phyloP scores from a whole-genome alignment of 2,329 filamentous ascomycete species.

The Pseudopithomyces maydicus region DNA sequence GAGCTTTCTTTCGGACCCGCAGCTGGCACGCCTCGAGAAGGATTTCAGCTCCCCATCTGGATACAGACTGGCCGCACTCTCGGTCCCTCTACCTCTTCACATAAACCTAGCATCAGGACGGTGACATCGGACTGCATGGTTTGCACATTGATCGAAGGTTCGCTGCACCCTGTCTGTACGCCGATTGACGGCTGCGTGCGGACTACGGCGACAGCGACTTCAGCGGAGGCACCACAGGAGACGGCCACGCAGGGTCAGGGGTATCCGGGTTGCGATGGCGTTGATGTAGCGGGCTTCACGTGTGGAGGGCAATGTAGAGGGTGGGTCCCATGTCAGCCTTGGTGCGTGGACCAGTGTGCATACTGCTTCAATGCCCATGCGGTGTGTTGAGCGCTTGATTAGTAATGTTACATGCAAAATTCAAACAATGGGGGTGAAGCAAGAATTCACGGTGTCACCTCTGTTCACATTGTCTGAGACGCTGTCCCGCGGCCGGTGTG shows the following conservation, averaged over 20 bases:
- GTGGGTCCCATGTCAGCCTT: background rate
- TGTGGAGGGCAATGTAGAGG: background rate
- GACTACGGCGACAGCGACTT: background rate
- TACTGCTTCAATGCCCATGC: background rate
- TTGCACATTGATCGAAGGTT: background rate
- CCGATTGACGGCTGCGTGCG: background rate
- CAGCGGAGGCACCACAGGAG: background rate
- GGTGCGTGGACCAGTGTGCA: background rate
- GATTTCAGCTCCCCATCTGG: background rate
- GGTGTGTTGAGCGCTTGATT: background rate
- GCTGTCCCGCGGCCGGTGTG: background rate
- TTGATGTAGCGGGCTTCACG: background rate
- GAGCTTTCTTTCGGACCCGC: background rate
- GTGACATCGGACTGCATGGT: background rate
- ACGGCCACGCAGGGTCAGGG: background rate
- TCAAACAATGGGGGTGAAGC: background rate
- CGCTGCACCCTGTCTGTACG: background rate
- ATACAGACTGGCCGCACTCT: background rate
- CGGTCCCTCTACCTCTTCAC: background rate
- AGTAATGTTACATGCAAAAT: background rate
- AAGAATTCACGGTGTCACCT: background rate
- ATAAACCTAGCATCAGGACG: background rate
- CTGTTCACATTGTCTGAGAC: no score
- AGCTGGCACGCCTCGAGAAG: background rate
- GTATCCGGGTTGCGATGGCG: background rate